Evolutionary conservation across 768 basidiomycete species (phyloP).

Genomic region (Rhodocollybia butyracea): DNA sequence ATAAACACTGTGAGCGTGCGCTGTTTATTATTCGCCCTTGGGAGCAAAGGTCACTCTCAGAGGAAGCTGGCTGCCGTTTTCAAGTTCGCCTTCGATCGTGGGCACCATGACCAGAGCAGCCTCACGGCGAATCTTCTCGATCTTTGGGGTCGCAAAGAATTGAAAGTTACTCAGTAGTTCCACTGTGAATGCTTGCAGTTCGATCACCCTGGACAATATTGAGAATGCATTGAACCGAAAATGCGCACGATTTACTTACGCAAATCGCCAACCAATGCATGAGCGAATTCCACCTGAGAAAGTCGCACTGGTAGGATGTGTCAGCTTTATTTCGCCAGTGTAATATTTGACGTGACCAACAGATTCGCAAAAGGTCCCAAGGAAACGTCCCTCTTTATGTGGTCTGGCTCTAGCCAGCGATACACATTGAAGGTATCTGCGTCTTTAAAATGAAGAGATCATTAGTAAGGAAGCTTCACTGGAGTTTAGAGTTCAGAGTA

Average conservation of each 20-base stretch:
- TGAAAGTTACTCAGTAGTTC: conserved; percentile 53
- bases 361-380: conserved; percentile 29
- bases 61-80: conserved; percentile 40
- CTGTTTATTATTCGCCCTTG: conserved; percentile 15
- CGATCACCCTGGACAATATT: conserved; percentile 43
- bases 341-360: conserved; percentile 18
- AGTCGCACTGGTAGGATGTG: conserved; percentile 13
- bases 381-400: conserved; percentile 20
- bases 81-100: conserved; percentile 37
- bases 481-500: no score
- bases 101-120: conserved; percentile 38
- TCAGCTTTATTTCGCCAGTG: not conserved
- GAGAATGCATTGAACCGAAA: no score
- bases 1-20: not conserved
- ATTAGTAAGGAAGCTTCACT: no score
- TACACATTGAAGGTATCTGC: conserved; percentile 37
- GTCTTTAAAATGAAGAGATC: no score
- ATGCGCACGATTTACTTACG: no score
- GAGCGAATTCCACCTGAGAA: conserved; percentile 22
- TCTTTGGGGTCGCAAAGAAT: conserved; percentile 38
- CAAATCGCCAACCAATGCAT: conserved; percentile 27
- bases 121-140: conserved; percentile 34
- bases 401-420: conserved; percentile 31
- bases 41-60: conserved; percentile 32
- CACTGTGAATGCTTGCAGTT: conserved; percentile 58